Evolutionary conservation across 345 rosid species (phyloP).

Genomic region (Rhodamnia argentea): DNA sequence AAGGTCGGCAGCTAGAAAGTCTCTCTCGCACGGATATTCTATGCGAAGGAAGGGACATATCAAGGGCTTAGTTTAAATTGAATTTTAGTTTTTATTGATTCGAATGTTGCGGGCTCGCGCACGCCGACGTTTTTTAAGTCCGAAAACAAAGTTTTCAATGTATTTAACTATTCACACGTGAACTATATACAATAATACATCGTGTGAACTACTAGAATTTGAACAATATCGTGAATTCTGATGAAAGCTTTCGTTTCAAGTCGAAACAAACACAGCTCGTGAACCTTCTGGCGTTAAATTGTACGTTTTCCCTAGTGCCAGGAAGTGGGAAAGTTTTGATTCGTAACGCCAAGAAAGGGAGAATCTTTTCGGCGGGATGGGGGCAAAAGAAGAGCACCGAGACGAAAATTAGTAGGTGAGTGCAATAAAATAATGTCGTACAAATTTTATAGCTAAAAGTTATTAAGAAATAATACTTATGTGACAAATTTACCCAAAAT

Average conservation of each 20-base stretch:
- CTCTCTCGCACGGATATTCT: neutral
- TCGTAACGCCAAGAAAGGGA: neutral
- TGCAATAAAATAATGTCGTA: neutral
- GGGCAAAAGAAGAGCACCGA: neutral
- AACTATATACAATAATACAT: too few relatives aligned
- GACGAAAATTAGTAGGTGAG: neutral
- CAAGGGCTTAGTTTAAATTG: neutral
- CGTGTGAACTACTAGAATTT: neutral
- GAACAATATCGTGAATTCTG: neutral
- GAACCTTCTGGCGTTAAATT: neutral
- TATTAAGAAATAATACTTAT: neutral
- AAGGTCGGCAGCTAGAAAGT: neutral
- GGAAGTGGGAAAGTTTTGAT: neutral
- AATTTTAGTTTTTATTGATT: neutral
- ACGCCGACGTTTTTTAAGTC: neutral
- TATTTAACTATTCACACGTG: neutral
- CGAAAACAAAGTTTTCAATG: rapidly evolving
- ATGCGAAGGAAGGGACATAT: neutral
- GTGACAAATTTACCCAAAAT: too few relatives aligned
- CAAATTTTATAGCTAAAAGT: neutral
- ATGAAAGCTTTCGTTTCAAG: neutral
- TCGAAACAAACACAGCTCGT: neutral
- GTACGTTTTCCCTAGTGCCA: neutral
- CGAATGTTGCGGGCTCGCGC: rapidly evolving
- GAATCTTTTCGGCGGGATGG: neutral